Evolutionary conservation across 2,329 filamentous ascomycete species (phyloP).

Genomic region (Claviceps humidiphila): DNA sequence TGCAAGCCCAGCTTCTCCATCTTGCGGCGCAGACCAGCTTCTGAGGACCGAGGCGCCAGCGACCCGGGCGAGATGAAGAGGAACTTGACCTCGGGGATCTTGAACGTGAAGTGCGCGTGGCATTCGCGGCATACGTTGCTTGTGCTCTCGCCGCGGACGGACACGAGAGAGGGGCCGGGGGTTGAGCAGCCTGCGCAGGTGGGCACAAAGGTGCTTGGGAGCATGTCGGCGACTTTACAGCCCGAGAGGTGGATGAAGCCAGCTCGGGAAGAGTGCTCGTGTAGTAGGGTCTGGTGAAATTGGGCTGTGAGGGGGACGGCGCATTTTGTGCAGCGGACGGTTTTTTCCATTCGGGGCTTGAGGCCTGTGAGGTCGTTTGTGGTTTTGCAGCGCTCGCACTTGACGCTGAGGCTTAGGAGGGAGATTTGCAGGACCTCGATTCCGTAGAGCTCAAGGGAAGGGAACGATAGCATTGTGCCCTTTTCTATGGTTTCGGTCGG

Average conservation of each 20-base stretch:
- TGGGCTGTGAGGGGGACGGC: constrained; percentile 34
- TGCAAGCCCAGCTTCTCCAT: constrained; percentile 43
- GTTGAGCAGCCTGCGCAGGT: constrained; percentile 69
- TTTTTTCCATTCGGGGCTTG: constrained; percentile 39
- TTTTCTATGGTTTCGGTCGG: constrained; percentile 34
- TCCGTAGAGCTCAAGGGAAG: constrained; percentile 60
- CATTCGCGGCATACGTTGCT: constrained; percentile 69
- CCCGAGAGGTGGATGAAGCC: constrained; percentile 68
- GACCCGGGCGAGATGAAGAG: constrained; percentile 50
- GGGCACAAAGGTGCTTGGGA: constrained; percentile 67
- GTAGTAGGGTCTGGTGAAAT: constrained; percentile 58
- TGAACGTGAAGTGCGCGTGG: constrained; percentile 68
- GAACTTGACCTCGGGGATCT: constrained; percentile 67
- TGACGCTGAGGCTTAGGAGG: constrained; percentile 54
- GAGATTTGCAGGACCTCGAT: constrained; percentile 63
- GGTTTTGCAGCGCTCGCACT: constrained; percentile 70
- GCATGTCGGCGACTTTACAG: constrained; percentile 61
- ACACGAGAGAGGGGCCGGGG: constrained; percentile 51
- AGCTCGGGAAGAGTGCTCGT: constrained; percentile 58
- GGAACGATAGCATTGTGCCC: constrained; percentile 69
- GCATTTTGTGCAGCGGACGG: constrained; percentile 46
- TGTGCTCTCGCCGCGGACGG: constrained; percentile 59
- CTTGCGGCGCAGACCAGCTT: constrained; percentile 28
- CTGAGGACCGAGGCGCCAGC: constrained; percentile 22
- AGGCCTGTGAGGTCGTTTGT: constrained; percentile 55